phyloP scores from a whole-genome alignment of 768 basidiomycete genomes.

The Plicaturopsis crispa region DNA sequence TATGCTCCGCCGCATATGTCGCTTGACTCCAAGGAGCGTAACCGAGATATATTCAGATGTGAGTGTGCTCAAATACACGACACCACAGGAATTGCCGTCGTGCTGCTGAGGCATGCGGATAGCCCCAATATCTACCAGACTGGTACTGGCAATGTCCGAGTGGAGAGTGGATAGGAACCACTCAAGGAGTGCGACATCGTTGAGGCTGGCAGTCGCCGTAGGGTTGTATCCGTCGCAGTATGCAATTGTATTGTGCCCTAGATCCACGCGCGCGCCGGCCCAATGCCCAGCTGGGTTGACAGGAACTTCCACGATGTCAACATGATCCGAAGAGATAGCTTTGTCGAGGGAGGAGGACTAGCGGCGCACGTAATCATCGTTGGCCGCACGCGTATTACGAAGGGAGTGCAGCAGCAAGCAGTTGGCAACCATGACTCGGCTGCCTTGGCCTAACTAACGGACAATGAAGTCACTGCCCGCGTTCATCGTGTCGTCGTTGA shows the following conservation, averaged over 20 bases:
- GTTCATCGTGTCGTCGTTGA: slow-evolving; percentile 6
- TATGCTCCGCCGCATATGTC: not conserved
- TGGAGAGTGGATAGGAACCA: not conserved
- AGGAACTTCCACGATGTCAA: slow-evolving; percentile 4
- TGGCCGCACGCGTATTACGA: not conserved
- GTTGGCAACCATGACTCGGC: not conserved
- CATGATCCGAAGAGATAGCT: not conserved
- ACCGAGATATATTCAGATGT: not conserved
- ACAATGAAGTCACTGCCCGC: slow-evolving; percentile 2
- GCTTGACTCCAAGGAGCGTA: not conserved
- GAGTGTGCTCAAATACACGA: not conserved
- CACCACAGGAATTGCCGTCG: slow-evolving; percentile 1
- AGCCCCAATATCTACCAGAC: no score
- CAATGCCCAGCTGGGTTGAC: slow-evolving; percentile 5
- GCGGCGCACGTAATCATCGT: not conserved
- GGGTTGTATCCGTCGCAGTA: slow-evolving; percentile 5
- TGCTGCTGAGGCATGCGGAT: not conserved
- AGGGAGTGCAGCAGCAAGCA: not conserved
- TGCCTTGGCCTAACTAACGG: not conserved
- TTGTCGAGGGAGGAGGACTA: not conserved
- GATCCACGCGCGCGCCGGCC: slow-evolving; percentile 3
- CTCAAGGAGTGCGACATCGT: not conserved
- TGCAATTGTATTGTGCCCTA: not conserved
- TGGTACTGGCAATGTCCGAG: no score
- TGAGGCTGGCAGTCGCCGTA: not conserved